Percentiles rank a stretch among this genome's conserved stretches.
Conservation (phyloP, 495 filamentous ascomycete species). For the Penicillium mononematosum region DNA sequence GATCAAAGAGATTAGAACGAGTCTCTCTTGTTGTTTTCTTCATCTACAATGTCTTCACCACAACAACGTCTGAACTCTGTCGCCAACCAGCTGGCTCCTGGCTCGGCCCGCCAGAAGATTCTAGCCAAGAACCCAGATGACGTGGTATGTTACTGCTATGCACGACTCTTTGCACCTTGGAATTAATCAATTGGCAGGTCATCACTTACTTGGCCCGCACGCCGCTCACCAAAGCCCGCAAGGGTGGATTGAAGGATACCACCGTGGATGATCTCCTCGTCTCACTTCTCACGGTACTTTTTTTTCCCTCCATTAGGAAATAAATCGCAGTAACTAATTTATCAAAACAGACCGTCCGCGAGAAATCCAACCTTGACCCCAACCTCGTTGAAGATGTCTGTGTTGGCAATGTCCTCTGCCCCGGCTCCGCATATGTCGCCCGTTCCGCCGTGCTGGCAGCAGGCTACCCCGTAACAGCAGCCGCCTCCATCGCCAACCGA, state of each 20-base stretch:
- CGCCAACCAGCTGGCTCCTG: slow-evolving; percentile 37
- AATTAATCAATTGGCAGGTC: slow-evolving; percentile 47
- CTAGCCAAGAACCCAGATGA: slow-evolving; percentile 46
- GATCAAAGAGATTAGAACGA: too few species aligned
- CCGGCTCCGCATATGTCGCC: slow-evolving; percentile 70
- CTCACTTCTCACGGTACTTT: slow-evolving; percentile 70
- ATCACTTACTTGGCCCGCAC: slow-evolving; percentile 82
- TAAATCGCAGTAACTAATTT: neutral
- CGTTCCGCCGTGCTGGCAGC: slow-evolving; percentile 86
- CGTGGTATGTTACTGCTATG: slow-evolving; percentile 33
- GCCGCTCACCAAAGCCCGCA: slow-evolving; percentile 72
- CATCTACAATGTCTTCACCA: slow-evolving; percentile 40
- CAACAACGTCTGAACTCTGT: slow-evolving; percentile 45
- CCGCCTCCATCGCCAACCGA: slow-evolving; percentile 77
- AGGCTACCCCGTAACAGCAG: slow-evolving; percentile 84
- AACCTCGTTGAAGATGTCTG: slow-evolving; percentile 87
- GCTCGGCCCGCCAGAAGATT: slow-evolving; percentile 34
- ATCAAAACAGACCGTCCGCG: slow-evolving; percentile 50
- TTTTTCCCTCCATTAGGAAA: neutral
- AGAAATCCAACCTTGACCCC: slow-evolving; percentile 77
- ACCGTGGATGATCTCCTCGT: slow-evolving; percentile 76
- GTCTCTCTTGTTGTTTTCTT: neutral
- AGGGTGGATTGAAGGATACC: slow-evolving; percentile 93
- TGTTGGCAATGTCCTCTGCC: slow-evolving; percentile 74
- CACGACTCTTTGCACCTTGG: too few species aligned